Base-by-base conservation (phyloP, 2,329 filamentous ascomycete genomes). In the Penicillium sp. region DNA sequence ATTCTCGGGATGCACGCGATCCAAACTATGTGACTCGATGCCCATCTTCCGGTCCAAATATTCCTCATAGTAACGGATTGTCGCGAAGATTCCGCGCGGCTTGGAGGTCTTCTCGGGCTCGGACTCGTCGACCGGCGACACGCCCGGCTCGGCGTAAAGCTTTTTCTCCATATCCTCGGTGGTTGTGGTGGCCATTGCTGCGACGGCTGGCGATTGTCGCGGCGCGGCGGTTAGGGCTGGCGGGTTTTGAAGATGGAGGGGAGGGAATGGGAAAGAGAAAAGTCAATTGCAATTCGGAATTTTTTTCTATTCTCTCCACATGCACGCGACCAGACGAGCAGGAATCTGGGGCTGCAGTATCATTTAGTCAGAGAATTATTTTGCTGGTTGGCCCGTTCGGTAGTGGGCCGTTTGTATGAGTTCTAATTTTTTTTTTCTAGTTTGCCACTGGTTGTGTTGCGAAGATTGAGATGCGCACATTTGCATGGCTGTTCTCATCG, bases 21-120 rank as follows among this genome's bases (percentile, higher is more conserved):
- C 71, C 49, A 82, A 76, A 53, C 78, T 80, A 52, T 81, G 71
- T 3, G 79, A 76, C 69, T 84, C 82, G 55, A 83, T 73, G 27
- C 82, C 82, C 49, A 84, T 66, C 62, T 76, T 79, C 47, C 67
- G 68, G 66, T 83, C 82, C 65, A 83, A 69, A 9, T 74, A 68
- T 13, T 70, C 70, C 59, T 83, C 82, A 56, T 77, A 75, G 51
- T 70, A 65, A 50, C 78, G 78, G 66, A 74, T 66, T 50, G 55
- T 60, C 18, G 58, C 61, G 9, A 69, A 55, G 31, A 69, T 49
- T 0, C 67, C 65, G 33, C 35, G 54, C 39, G 60, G 60, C 19
- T 36, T 44, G 7, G 36, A 19, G 11, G 11, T 37, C 37, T 60
- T 63, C 39, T 55, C 59, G 5, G 56, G 27, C 9, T 66, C 55